These are phyloP conservation scores for Diaporthe citrichinensis DNA, from an alignment of 2,329 filamentous ascomycete species.

Conservation along the genomic window DNA sequence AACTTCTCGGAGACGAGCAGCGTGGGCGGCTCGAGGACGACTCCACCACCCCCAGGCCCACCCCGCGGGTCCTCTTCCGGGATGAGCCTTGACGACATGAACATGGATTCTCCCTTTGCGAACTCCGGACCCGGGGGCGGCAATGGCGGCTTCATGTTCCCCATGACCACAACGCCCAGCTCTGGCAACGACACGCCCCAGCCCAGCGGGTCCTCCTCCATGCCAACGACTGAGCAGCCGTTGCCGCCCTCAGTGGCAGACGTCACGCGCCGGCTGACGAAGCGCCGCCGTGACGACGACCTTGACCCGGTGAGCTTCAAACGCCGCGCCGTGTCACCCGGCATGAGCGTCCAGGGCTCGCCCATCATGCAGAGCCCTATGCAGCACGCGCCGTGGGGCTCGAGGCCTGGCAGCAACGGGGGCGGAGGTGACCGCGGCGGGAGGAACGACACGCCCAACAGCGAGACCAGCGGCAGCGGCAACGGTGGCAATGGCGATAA, in stretches of 20 bases:
- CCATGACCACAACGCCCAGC: slow-evolving; percentile 51
- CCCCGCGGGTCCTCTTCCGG: slow-evolving; percentile 71
- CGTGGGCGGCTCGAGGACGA: slow-evolving; percentile 58
- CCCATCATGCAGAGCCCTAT: slow-evolving; percentile 89
- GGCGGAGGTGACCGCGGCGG: slow-evolving; percentile 56
- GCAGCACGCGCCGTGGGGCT: slow-evolving; percentile 77
- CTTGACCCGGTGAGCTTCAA: slow-evolving; percentile 92
- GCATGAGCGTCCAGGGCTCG: slow-evolving; percentile 91
- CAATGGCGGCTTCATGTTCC: slow-evolving; percentile 47
- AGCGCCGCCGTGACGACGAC: slow-evolving; percentile 91
- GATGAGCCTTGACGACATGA: slow-evolving; percentile 76
- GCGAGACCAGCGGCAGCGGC: slow-evolving; percentile 45
- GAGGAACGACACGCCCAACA: slow-evolving; percentile 66
- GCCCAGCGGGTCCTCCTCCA: slow-evolving; percentile 48
- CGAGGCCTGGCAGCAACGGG: slow-evolving; percentile 73
- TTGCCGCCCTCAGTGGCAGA: slow-evolving; percentile 78
- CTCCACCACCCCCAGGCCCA: slow-evolving; percentile 76
- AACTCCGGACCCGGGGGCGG: slow-evolving; percentile 42
- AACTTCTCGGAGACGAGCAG: slow-evolving; percentile 78
- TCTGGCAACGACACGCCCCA: slow-evolving; percentile 56
- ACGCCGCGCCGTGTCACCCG: slow-evolving; percentile 89
- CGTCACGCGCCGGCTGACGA: slow-evolving; percentile 79
- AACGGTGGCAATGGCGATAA: slow-evolving; percentile 61
- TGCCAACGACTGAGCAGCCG: slow-evolving; percentile 44
- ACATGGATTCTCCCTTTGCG: slow-evolving; percentile 77